Evolutionary conservation across 495 filamentous ascomycete genomes (phyloP), one percentile per base, ranked within the genome.

Genomic region (Echria macrotheca): DNA sequence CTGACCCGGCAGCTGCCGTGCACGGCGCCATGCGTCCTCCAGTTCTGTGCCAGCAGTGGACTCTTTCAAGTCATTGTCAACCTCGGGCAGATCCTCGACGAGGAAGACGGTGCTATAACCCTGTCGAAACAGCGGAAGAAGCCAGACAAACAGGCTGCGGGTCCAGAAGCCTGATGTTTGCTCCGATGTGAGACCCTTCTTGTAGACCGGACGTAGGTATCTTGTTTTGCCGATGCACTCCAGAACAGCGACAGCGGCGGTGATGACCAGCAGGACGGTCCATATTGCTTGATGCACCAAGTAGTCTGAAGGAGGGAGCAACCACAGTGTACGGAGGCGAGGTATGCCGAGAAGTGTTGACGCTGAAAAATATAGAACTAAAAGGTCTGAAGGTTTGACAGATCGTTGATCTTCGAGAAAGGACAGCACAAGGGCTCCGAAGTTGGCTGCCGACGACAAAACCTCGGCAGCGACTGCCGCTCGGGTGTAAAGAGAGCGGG

Each of bases 351-450:
- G 46, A 12, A 64, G 15, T 17, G 35, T 53, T 1, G 52, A 45
- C 7, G 52, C 17, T 15, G 64, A 59, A 36, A 68, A 66, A 49
- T 68, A 70, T 8, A 69, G 24, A 3, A 68, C 55, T 14, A 70
- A 50, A 1, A 63, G 33, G 18, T 63, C 63, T 0, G 67, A 69
- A 10, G 67, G 67, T 4, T 48, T 38, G 21, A 63, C 42, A 0
- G 66, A 64, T 7, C 63, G 60, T 28, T 68, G 66, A 47, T 70
- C 60, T 31, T 68, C 58, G 7, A 70, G 45, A 40, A 58, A 65
- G 22, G 64, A 70, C 3, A 54, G 52, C 4, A 57, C 0, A 0
- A 24, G 11, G 9, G 67, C 54, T 8, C 42, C 50, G 2, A 55
- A 18, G 8, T 60, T 24, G 12, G 55, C 12, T 3, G 32, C 19